Evolutionary conservation across 345 rosid genomes (phyloP).

Genomic region (Pistacia atlantica): DNA sequence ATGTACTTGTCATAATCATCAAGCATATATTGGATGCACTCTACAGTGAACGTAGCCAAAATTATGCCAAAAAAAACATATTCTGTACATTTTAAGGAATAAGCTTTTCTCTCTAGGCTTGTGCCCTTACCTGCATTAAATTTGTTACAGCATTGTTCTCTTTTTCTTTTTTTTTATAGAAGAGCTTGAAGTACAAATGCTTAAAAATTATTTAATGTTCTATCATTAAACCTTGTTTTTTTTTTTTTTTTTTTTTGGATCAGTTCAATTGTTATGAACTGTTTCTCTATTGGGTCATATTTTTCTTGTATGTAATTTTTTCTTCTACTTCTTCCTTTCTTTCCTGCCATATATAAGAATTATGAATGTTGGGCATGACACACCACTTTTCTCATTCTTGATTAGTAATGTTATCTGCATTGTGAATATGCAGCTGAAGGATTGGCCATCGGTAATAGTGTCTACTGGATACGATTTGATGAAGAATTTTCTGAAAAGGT

Average conservation of each 20-base stretch:
- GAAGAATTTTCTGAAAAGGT: conserved; percentile 85
- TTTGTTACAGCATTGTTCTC: not conserved
- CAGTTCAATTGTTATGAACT: not conserved
- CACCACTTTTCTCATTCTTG: conserved; percentile 24
- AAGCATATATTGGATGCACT: not conserved
- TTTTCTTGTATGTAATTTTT: not conserved
- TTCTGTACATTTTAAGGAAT: too few relatives aligned
- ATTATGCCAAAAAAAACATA: not conserved
- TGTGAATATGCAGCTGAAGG: conserved; percentile 72
- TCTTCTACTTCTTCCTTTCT: not conserved
- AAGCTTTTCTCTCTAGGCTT: not conserved
- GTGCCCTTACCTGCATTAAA: not conserved
- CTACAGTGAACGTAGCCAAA: not conserved
- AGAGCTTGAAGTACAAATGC: not conserved
- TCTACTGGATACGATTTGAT: conserved; percentile 88
- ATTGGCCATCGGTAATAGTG: conserved; percentile 71
- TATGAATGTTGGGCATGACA: conserved; percentile 9
- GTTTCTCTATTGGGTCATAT: not conserved
- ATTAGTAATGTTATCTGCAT: conserved; percentile 23
- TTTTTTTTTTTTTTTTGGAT: not conserved
- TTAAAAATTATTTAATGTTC: not conserved
- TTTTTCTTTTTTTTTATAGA: not conserved
- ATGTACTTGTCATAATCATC: not conserved
- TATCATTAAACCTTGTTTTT: too few relatives aligned
- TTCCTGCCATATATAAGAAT: conserved; percentile 9